phyloP scores from a whole-genome alignment of 2,329 filamentous ascomycete genomes.

The Neofusicoccum sp. region DNA sequence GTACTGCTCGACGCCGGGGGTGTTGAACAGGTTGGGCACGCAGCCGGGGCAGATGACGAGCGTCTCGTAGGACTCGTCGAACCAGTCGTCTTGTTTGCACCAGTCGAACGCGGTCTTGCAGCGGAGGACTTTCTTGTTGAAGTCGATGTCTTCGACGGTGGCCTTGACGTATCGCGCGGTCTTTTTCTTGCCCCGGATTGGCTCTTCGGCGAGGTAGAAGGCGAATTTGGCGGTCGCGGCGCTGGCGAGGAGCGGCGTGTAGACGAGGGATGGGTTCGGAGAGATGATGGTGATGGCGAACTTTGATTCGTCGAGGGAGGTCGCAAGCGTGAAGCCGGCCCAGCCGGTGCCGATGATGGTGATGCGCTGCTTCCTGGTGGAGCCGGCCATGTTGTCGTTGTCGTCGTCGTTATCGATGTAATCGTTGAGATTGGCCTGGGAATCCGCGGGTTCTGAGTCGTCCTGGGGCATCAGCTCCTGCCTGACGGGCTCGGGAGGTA shows the following conservation, averaged over 20 bases:
- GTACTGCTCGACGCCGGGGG: constrained; percentile 40
- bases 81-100: constrained; percentile 22
- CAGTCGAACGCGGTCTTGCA: constrained; percentile 39
- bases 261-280: constrained; percentile 42
- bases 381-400: no score
- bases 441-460: not conserved
- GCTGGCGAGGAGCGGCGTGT: constrained; percentile 43
- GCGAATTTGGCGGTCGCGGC: constrained; percentile 47
- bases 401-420: constrained; percentile 3
- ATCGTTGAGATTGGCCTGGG: not conserved
- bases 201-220: constrained; percentile 47
- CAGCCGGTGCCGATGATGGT: constrained; percentile 42
- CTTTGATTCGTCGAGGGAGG: constrained; percentile 35
- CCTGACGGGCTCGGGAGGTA: not conserved
- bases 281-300: constrained; percentile 45
- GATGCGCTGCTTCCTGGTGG: constrained; percentile 16
- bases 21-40: constrained; percentile 38
- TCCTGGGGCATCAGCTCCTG: not conserved
- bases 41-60: constrained; percentile 45
- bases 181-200: constrained; percentile 37
- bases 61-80: constrained; percentile 43
- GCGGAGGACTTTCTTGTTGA: constrained; percentile 31
- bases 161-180: constrained; percentile 41
- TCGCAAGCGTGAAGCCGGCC: constrained; percentile 41
- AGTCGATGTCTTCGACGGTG: constrained; percentile 39